Evolutionary conservation across 202 grass and related monocot genomes (phyloP), one percentile per base, ranked within the genome.

Genomic region (Zoysia matrella): DNA sequence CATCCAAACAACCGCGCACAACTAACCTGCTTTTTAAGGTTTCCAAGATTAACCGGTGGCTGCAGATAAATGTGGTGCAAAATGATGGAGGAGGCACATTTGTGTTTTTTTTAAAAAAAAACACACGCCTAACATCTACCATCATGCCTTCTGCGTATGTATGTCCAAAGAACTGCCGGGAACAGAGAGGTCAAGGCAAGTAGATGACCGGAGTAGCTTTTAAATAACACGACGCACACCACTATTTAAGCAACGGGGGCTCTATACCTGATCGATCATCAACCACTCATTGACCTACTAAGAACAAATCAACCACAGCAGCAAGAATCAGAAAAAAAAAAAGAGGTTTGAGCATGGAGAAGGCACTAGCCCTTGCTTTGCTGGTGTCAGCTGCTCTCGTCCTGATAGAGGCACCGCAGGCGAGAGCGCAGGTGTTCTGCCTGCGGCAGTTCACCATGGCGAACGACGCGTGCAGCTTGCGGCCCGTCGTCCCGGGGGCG

Each of bases 371-470:
- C 44, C 47, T 90, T 51, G 68, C 75, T 7, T 47, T 90, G 2
- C 75, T 88, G 4, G 64, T 92, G 42, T 43, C 85, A 11, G 48
- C 60, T 44, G 11, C 71, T 51, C 51, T 94, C 7, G 12, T 79
- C 51, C 62, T 85, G n/a, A 39, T 64, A 0, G 57, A 42, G 13
- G 72, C 57, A 48, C 58, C 62, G 18, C 61, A 60, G 11, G 80
- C 76, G 22, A 68, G 48, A 3, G 88, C 77, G 0, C 93, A 93
- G 75, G 86, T 80, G 62, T 83, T 89, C 69, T 96, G 90, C 77
- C 84, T 79, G 36, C 91, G 90, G 18, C 90, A 96, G 69, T 85
- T 96, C 82, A 92, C 79, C 49, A 77, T 96, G 5, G 90, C 90
- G 44, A 93, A 90, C 43, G 88, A 96, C 81, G 93, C 90, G 7